Evolutionary conservation across 2,329 filamentous ascomycete species (phyloP).

Genomic region (Arthroderma sp.): DNA sequence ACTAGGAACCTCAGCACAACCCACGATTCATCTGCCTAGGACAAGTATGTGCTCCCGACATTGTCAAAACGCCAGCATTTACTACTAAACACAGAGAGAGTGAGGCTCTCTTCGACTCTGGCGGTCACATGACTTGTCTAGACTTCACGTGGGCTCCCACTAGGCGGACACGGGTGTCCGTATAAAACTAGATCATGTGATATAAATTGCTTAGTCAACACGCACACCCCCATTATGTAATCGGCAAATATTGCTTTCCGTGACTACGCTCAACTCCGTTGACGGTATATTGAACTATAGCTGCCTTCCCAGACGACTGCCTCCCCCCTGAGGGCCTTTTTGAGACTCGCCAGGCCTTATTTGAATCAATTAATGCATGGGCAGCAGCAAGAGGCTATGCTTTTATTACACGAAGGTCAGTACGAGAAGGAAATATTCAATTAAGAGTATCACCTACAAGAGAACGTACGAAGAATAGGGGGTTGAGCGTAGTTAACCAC

Average conservation of each 20-base stretch:
- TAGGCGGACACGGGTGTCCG: background rate
- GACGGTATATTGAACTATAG: background rate
- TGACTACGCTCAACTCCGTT: background rate
- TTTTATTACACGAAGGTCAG: background rate
- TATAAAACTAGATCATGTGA: background rate
- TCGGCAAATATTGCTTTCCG: background rate
- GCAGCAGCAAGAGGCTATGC: background rate
- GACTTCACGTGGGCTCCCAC: background rate
- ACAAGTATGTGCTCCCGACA: no score
- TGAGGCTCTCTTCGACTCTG: no score
- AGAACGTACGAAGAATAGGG: no score
- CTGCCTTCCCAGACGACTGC: background rate
- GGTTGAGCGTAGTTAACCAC: background rate
- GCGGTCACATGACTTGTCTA: no score
- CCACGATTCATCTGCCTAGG: no score
- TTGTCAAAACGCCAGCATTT: no score
- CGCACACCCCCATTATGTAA: background rate
- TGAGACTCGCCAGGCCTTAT: background rate
- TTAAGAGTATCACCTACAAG: no score
- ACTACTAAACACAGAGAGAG: no score
- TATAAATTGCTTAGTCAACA: background rate
- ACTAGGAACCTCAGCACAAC: no score
- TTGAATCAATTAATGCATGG: background rate
- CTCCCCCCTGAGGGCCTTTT: background rate
- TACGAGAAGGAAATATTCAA: background rate